Evolutionary conservation across 495 filamentous ascomycete genomes (phyloP).

Genomic region (Lentithecium fluviatile): DNA sequence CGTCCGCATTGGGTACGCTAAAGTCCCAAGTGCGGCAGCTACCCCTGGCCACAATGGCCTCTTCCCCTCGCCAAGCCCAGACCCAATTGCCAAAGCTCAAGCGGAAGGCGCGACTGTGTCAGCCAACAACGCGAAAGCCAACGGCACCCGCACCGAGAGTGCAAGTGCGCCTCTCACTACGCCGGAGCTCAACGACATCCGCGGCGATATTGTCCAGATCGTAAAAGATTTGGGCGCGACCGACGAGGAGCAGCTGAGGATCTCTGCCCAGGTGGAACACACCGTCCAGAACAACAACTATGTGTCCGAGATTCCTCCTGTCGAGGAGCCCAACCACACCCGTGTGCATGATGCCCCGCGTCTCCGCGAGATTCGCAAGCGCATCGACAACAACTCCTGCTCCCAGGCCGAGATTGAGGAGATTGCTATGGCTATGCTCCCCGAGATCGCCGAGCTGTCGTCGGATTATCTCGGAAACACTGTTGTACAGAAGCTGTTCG

Average conservation of each 20-base stretch:
- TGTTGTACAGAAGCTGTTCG: conserved; percentile 98
- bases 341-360: conserved; percentile 93
- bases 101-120: conserved; percentile 43
- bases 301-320: conserved; percentile 79
- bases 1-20: conserved; percentile 93
- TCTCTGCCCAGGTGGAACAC: conserved; percentile 67
- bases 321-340: conserved; percentile 85
- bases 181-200: conserved; percentile 71
- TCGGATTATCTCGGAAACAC: conserved; percentile 98
- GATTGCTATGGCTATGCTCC: conserved; percentile 87
- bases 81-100: conserved; percentile 64
- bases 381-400: conserved; percentile 90
- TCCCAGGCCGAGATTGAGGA: conserved; percentile 85
- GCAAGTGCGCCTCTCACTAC: conserved; percentile 49
- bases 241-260: conserved; percentile 73
- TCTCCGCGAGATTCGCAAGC: conserved; percentile 92
- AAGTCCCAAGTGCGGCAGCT: conserved; percentile 82
- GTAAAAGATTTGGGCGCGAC: conserved; percentile 85
- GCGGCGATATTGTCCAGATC: conserved; percentile 78
- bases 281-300: conserved; percentile 73
- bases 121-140: conserved; percentile 22
- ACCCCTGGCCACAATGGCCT: conserved; percentile 81
- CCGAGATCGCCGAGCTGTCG: conserved; percentile 90
- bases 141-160: conserved; percentile 25
- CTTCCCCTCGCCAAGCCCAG: conserved; percentile 93